A percentile compares a stretch with the other conserved stretches of the same genome.
Conservation (phyloP, 176 grass and related monocot genomes). For the Oryza glaberrima region DNA sequence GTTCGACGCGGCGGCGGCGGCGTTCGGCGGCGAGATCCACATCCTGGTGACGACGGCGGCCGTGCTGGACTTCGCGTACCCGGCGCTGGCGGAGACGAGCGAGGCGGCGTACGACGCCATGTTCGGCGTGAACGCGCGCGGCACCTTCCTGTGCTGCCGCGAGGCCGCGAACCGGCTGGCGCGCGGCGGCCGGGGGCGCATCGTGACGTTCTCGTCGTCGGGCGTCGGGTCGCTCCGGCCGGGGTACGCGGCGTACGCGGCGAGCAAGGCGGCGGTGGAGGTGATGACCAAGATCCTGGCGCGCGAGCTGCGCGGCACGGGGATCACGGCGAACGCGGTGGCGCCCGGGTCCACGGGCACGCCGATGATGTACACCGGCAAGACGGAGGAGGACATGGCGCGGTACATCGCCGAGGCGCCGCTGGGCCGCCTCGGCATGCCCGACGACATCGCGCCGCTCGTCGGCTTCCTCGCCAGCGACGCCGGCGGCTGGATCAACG, state of each 20-base stretch:
- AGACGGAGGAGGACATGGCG: constrained; percentile 44
- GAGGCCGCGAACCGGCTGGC: constrained; percentile 54
- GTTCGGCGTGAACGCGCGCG: constrained; percentile 55
- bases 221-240: constrained; percentile 50
- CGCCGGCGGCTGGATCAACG: constrained; percentile 60
- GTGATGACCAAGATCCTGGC: constrained; percentile 60
- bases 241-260: constrained; percentile 48
- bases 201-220: constrained; percentile 66
- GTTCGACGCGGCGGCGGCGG: constrained; percentile 54
- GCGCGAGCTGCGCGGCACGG: constrained; percentile 49
- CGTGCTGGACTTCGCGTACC: constrained; percentile 53
- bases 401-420: constrained; percentile 55
- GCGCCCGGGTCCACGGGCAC: constrained; percentile 65
- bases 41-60: constrained; percentile 61
- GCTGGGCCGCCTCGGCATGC: constrained; percentile 46
- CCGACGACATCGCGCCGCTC: constrained; percentile 60
- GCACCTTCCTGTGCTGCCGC: constrained; percentile 72
- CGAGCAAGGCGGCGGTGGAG: constrained; percentile 61
- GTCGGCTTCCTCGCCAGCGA: constrained; percentile 58
- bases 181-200: constrained; percentile 52
- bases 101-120: constrained; percentile 47
- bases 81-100: constrained; percentile 47
- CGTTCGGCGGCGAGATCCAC: constrained; percentile 64
- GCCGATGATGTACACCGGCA: constrained; percentile 65
- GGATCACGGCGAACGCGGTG: constrained; percentile 60